Evolutionary conservation across 352 stramenopile species (phyloP), one percentile per base, ranked within the genome.

Genomic region (Globisporangium yorkense): DNA sequence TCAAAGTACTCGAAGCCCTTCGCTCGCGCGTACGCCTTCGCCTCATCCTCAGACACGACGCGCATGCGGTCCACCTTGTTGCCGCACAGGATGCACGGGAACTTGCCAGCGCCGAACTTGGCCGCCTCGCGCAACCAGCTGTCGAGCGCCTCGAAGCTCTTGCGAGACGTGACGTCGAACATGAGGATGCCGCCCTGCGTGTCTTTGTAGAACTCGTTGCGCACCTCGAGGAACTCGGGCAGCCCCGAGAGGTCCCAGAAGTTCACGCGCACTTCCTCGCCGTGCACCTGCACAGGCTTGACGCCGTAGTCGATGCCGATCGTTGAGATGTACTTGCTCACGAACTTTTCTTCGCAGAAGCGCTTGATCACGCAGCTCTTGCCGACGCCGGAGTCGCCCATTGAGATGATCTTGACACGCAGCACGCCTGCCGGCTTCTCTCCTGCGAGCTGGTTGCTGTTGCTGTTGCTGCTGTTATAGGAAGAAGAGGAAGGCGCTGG

Each of bases 201-300:
- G 73, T 98, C 92, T 62, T 97, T 97, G 77, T 98, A 98, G 62
- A 98, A 98, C 75, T 98, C 95, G 66, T 98, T 98, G 31, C 95
- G 77, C 29, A 98, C 93, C 54, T 98, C 93, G 60, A 96, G 83
- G 66, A 97, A 98, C 56, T 97, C 93, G n/a, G 80, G 71, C 60
- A 92, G 74, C 0, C 94, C 95, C 21, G 77, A 96, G 16, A 98
- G 73, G 52, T 98, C 92, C 91, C 92, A 98, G 61, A 98, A 98
- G 74, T 97, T 98, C n/a, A 98, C 81, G 20, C 84, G 81, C 55
- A 94, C 86, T 57, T 92, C 72, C 16, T 77, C 60, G 24, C 80
- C 77, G 31, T 77, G 67, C 13, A 97, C 72, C 18, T 75, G 63
- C 41, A 97, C 84, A 15, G 87, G 71, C 58, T 98, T 98, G 43